Percentiles rank a stretch among this genome's conserved stretches.
These are phyloP conservation scores for Mariannaea elegans DNA, from an alignment of 2,329 filamentous ascomycete species.

Conservation along the genomic window DNA sequence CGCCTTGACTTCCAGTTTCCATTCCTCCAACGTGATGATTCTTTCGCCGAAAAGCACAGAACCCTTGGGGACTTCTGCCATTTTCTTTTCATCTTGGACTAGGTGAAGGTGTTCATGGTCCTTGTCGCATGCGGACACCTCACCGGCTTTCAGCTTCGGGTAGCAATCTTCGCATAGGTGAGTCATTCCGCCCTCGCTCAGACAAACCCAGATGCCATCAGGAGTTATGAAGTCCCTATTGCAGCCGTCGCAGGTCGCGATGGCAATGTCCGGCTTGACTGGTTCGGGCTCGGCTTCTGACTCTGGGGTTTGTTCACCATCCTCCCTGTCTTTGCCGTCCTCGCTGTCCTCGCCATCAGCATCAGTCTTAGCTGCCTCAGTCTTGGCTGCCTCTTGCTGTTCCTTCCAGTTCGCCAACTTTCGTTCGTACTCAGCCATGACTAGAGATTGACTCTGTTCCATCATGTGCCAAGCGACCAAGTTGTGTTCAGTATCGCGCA, in stretches of 20 bases:
- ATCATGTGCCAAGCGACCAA: conserved; percentile 11
- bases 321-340: too few species aligned
- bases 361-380: too few species aligned
- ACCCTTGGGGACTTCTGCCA: conserved; percentile 10
- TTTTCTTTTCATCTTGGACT: conserved; percentile 9
- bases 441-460: not conserved
- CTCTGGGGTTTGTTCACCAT: too few species aligned
- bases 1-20: conserved; percentile 20
- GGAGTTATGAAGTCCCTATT: not conserved
- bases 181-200: not conserved
- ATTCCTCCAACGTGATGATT: conserved; percentile 14
- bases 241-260: conserved; percentile 11
- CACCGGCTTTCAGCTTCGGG: not conserved
- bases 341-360: not conserved
- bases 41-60: conserved; percentile 12
- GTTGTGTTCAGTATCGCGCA: conserved; percentile 6
- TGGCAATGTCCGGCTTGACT: not conserved
- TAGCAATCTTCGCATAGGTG: conserved; percentile 1
- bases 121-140: not conserved
- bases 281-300: too few species aligned
- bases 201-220: conserved; percentile 8
- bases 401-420: too few species aligned
- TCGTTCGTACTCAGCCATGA: not conserved
- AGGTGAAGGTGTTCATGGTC: not conserved
- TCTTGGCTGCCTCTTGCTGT: too few species aligned